These are phyloP conservation scores for Graphiopsis chlorocephala DNA, from an alignment of 2,329 filamentous ascomycete genomes.

Conservation along the genomic window DNA sequence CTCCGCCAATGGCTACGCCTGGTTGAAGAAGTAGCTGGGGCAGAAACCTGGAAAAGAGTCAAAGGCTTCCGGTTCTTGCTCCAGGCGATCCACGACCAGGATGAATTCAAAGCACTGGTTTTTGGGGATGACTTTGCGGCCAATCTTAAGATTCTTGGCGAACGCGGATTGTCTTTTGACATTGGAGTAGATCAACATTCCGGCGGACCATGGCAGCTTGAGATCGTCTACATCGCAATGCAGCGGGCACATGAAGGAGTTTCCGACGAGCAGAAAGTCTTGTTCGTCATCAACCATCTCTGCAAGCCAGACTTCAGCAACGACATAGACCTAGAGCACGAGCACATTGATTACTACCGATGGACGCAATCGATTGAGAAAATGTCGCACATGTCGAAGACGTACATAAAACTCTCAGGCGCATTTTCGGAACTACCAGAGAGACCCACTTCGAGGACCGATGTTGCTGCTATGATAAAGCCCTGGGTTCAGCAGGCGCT, in stretches of 20 bases:
- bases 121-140: constrained; percentile 34
- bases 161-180: constrained; percentile 69
- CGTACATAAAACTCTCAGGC: constrained; percentile 93
- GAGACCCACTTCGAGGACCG: constrained; percentile 41
- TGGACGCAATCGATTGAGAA: constrained; percentile 69
- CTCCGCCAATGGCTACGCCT: constrained; percentile 64
- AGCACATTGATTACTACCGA: constrained; percentile 55
- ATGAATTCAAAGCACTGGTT: constrained; percentile 37
- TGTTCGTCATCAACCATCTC: constrained; percentile 77
- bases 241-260: constrained; percentile 58
- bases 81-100: constrained; percentile 51
- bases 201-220: constrained; percentile 64
- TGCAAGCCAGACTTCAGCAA: constrained; percentile 69
- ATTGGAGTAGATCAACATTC: constrained; percentile 77
- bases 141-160: constrained; percentile 59
- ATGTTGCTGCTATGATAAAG: constrained; percentile 61
- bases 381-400: constrained; percentile 61
- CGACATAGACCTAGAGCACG: constrained; percentile 34
- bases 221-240: constrained; percentile 37
- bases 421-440: constrained; percentile 74
- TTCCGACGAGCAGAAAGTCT: constrained; percentile 58
- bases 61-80: constrained; percentile 80
- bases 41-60: constrained; percentile 61
- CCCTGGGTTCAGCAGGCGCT: constrained; percentile 73
- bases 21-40: constrained; percentile 61